Evolutionary conservation across 2,329 filamentous ascomycete genomes (phyloP), one percentile per base, ranked within the genome.

Genomic region (Aspergillus neoniger): DNA sequence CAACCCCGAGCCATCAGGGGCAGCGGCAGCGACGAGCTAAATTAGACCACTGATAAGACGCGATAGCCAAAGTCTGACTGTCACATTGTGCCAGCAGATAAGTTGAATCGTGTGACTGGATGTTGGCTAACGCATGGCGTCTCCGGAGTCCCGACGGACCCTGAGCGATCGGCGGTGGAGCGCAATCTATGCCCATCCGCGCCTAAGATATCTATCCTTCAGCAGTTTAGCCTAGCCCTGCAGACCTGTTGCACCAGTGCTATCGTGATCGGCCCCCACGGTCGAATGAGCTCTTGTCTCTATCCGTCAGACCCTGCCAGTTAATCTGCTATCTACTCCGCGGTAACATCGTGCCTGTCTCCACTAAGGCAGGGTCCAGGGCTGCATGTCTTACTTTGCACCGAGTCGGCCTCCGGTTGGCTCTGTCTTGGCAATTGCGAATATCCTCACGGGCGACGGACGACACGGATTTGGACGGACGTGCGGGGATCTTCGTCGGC

Each of bases 51-150:
- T 43, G 39, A 44, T 51, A 17, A 43, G 49, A 5, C 17, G 30
- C 19, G 30, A 43, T 55, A 32, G 52, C 44, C 47, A 23, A 57
- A 60, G 48, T 57, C 54, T 41, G 32, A 58, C 17, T 21, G 59
- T 61, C 21, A 61, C 59, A 61, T 61, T 55, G 59, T n/a, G 21
- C 41, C 54, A 47, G 47, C 21, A 32, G 38, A 38, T 43, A 41
- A 58, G 17, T 36, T 12, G 44, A 15, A 21, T 49, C 7, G n/a
- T 30, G 23, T 50, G 25, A 50, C 47, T 50, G 23, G 47, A n/a
- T 8, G 25, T n/a, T 12, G 47, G 6, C 23, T 6, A 23, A 14
- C 15, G 21, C 23, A 49, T 23, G 21, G 19, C 23, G 23, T 25
- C 32, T 36, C 47, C 15, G 47, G 47, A 50, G 25, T 2, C 25